These are phyloP conservation scores for Aspergillus neotritici DNA, from an alignment of 2,329 filamentous ascomycete genomes.

Conservation along the genomic window DNA sequence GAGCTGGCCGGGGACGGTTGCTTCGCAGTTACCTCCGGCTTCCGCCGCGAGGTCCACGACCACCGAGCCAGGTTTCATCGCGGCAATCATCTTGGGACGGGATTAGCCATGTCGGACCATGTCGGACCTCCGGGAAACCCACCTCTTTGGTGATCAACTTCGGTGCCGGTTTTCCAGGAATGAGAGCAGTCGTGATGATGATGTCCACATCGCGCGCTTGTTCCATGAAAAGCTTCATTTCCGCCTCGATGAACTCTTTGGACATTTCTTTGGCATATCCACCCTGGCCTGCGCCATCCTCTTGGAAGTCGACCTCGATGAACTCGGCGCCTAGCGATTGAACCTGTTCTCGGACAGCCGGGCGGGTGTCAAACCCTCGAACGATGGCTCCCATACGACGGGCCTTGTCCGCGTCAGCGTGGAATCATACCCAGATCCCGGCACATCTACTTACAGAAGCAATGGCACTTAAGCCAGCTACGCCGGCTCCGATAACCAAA, in stretches of 20 bases:
- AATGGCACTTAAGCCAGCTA: constrained; percentile 83
- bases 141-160: constrained; percentile 72
- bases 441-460: constrained; percentile 52
- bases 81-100: constrained; percentile 58
- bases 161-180: constrained; percentile 75
- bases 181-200: constrained; percentile 86
- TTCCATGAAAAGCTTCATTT: constrained; percentile 88
- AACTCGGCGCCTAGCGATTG: constrained; percentile 87
- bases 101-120: constrained; percentile 1
- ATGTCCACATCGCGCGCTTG: constrained; percentile 86
- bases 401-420: constrained; percentile 41
- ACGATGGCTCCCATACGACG: constrained; percentile 83
- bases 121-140: constrained; percentile 3
- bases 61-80: constrained; percentile 86
- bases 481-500: constrained; percentile 81
- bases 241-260: constrained; percentile 84
- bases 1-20: constrained; percentile 68
- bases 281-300: constrained; percentile 77
- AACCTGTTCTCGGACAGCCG: constrained; percentile 83
- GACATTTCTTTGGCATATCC: constrained; percentile 94
- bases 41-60: constrained; percentile 85
- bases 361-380: constrained; percentile 81
- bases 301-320: constrained; percentile 76
- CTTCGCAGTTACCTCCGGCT: constrained; percentile 81
- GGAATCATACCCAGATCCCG: not conserved